Conservation (phyloP, 306 rosid species). For the Purshia tridentata region DNA sequence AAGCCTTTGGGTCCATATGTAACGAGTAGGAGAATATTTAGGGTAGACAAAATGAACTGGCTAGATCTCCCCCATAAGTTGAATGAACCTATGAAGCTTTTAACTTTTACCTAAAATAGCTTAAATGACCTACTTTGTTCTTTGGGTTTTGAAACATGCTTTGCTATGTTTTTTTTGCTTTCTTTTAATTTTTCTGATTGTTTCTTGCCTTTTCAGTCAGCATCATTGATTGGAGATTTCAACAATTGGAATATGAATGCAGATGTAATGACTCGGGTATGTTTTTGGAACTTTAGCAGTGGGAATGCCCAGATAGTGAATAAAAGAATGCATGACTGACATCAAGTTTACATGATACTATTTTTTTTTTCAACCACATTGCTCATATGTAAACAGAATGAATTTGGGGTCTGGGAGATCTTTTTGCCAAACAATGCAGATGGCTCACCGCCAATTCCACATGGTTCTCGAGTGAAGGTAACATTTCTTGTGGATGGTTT, state of each 20-base stretch:
- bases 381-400: constrained; percentile 57
- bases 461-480: constrained; percentile 99
- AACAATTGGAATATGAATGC: constrained; percentile 93
- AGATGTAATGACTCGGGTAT: constrained; percentile 79
- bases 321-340: not conserved
- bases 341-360: constrained; percentile 5
- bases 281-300: constrained; percentile 18
- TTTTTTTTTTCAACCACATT: not conserved
- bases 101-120: no score
- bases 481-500: constrained; percentile 16
- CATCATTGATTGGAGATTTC: constrained; percentile 91
- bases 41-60: no score
- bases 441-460: constrained; percentile 85
- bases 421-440: constrained; percentile 95
- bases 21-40: no score
- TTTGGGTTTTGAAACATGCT: not conserved
- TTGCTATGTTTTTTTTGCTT: not conserved
- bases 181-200: not conserved
- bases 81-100: no score
- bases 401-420: constrained; percentile 98
- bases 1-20: no score
- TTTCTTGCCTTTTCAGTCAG: constrained; percentile 61
- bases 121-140: not conserved
- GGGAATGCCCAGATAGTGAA: not conserved
- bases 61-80: no score